Percentiles rank a stretch among this genome's conserved stretches.
These are phyloP conservation scores for Neurospora sp. DNA, from an alignment of 495 filamentous ascomycete species.

Conservation along the genomic window DNA sequence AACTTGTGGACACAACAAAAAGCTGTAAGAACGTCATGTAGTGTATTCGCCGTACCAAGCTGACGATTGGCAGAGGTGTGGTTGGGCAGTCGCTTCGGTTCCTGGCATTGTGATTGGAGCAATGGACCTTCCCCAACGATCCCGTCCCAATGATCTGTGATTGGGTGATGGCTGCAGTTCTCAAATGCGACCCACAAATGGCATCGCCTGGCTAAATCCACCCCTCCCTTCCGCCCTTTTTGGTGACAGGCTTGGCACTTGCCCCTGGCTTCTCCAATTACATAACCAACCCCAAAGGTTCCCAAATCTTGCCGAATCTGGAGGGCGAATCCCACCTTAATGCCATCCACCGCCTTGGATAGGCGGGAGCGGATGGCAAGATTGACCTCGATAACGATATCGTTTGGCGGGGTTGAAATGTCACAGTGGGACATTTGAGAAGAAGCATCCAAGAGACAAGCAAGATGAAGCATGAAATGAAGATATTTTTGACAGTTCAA, in stretches of 20 bases:
- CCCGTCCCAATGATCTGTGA: not conserved
- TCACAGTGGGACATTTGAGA: not conserved
- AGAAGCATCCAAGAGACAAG: not conserved
- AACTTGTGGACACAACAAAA: not conserved
- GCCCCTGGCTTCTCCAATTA: constrained; percentile 5
- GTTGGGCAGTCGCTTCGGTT: constrained; percentile 3
- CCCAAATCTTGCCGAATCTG: not conserved
- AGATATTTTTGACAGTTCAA: not conserved
- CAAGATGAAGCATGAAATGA: not conserved
- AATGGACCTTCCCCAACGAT: constrained; percentile 16
- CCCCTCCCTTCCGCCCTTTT: not conserved
- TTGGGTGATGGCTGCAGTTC: not conserved
- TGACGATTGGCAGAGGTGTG: constrained; percentile 11
- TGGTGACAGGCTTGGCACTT: not conserved
- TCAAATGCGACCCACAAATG: not conserved
- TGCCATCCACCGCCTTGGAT: not conserved
- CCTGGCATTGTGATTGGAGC: constrained; percentile 3
- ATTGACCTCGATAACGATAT: not conserved
- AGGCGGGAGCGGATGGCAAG: not conserved
- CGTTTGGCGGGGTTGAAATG: constrained; percentile 1
- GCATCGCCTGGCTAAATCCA: constrained; percentile 16
- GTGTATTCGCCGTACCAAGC: constrained; percentile 9
- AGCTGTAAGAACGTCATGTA: constrained; percentile 9
- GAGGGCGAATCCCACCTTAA: not conserved
- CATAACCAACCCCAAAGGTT: constrained; percentile 1